Evolutionary conservation across 1,284 basidiomycete genomes (phyloP).

Genomic region (Stygiomarasmius scandens): DNA sequence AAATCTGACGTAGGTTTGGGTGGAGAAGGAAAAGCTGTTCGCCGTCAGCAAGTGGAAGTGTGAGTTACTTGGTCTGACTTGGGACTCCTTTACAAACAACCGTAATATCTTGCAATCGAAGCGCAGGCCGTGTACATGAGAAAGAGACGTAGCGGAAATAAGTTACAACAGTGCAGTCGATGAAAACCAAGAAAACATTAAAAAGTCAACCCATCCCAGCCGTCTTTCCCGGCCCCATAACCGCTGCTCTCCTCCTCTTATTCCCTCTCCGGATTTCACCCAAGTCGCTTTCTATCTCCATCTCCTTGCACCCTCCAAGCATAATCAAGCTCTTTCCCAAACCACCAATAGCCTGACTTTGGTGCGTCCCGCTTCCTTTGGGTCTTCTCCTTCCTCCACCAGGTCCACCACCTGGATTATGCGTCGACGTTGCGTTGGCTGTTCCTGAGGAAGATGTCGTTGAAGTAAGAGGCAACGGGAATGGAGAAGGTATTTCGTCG

Average conservation of each 20-base stretch:
- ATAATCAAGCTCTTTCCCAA: constrained; percentile 66
- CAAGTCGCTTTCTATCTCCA: constrained; percentile 71
- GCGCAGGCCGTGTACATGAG: no score
- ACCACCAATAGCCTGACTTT: constrained; percentile 55
- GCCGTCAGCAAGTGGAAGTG: no score
- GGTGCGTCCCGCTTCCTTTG: constrained; percentile 58
- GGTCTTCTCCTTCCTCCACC: constrained; percentile 55
- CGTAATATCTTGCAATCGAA: no score
- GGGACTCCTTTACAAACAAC: no score
- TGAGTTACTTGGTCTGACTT: no score
- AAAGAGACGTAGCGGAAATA: no score
- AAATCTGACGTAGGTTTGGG: no score
- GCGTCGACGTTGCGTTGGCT: constrained; percentile 35
- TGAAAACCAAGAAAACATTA: no score
- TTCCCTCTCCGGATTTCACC: constrained; percentile 74
- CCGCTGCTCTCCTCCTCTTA: constrained; percentile 65
- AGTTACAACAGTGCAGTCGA: no score
- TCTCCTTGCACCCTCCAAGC: constrained; percentile 59
- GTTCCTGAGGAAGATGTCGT: constrained; percentile 39
- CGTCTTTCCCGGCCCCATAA: neutral
- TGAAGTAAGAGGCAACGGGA: constrained; percentile 73
- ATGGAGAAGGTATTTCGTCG: constrained; percentile 81
- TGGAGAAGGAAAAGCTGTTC: no score
- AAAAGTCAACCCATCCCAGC: no score
- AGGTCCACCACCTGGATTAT: constrained; percentile 35